Evolutionary conservation across 2,329 filamentous ascomycete genomes (phyloP), one percentile per base, ranked within the genome.

Genomic region (Plenodomus tracheiphilus): DNA sequence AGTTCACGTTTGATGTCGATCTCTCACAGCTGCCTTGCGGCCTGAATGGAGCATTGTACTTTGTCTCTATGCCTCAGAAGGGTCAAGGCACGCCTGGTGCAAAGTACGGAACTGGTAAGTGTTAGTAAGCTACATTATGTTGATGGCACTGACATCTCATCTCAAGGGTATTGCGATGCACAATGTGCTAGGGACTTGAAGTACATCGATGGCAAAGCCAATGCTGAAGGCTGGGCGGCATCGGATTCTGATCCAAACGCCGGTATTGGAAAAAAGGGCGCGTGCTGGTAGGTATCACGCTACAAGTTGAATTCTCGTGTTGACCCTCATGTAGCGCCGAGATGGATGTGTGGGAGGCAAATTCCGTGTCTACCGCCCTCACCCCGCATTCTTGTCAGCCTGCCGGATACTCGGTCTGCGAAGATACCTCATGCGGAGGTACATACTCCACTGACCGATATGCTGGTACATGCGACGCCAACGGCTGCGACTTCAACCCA

Each of bases 301-400:
- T 11, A 11, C 28, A 32, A 10, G 15, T 11, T 15, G 6, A 10
- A 10, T 6, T 8, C 9, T 32, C 11, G 28, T 32, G 13, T 11
- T 32, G 13, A 32, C 6, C 9, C 13, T 11, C 15, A 15, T 15
- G 15, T 30, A 58, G 53, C 65, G 75, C 79, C 43, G 84, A 87
- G 69, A 84, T 87, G 79, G 84, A 86, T 60, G 77, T 61, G 15
- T 62, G 84, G 83, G 84, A 88, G 71, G 84, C 85, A 49, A 87
- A 88, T 76, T 78, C 75, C 56, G 79, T 84, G 58, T 79, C 83
- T n/a, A 80, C 79, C 7, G 85, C 85, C 39, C 76, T 78, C 59
- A 88, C 85, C 1, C 83, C 85, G 11, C 85, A 88, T 69, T 78
- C 82, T 25, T 88, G 85, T 75, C 70, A 72, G 38, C 74, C 68